Conservation (phyloP, 2,329 filamentous ascomycete species). For the Juglanconis sp. region DNA sequence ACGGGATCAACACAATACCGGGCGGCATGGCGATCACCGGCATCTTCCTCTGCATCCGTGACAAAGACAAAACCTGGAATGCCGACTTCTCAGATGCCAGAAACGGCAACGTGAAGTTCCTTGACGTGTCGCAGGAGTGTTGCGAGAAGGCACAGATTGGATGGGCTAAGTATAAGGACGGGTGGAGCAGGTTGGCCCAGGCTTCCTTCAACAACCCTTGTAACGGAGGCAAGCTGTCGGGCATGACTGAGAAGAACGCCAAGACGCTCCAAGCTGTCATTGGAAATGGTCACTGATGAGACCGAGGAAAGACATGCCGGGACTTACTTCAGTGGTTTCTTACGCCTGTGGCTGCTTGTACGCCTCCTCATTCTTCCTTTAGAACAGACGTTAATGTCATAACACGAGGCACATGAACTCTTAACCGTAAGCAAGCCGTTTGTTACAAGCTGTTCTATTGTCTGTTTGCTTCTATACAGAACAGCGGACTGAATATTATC, state of each 20-base stretch:
- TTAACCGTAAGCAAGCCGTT: too few relatives aligned
- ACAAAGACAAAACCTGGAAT: background rate
- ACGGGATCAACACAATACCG: background rate
- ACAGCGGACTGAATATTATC: too few relatives aligned
- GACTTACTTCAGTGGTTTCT: too few relatives aligned
- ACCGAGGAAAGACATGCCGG: too few relatives aligned
- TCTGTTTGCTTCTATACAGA: too few relatives aligned
- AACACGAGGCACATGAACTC: too few relatives aligned
- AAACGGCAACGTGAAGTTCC: background rate
- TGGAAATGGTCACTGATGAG: background rate
- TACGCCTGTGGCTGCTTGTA: too few relatives aligned
- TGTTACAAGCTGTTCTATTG: too few relatives aligned
- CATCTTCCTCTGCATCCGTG: background rate
- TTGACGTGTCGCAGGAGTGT: background rate
- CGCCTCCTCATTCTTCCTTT: too few relatives aligned
- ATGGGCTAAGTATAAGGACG: background rate
- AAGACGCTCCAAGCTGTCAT: background rate
- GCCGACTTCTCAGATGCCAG: background rate
- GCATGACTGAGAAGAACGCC: background rate
- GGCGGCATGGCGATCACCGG: background rate
- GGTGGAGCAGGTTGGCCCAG: background rate
- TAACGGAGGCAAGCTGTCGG: background rate
- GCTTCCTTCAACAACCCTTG: background rate
- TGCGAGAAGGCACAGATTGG: background rate
- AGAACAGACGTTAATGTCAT: too few relatives aligned